Conservation (phyloP, 2,329 filamentous ascomycete genomes). For the Colletotrichum tanaceti region DNA sequence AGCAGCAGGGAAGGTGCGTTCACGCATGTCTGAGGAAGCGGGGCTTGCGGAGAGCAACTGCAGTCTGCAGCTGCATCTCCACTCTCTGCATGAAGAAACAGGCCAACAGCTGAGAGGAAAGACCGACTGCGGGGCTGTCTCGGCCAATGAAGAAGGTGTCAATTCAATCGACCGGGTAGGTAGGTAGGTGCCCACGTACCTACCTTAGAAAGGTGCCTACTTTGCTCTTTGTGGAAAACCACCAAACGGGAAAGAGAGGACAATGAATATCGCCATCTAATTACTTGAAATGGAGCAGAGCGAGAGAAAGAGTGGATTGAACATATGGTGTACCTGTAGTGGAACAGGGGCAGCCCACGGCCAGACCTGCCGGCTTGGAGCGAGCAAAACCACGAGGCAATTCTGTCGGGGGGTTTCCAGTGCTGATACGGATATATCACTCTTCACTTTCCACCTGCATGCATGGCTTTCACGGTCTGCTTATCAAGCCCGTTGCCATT, state of each 20-base stretch:
- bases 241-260: neutral
- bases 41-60: neutral
- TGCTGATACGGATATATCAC: no score
- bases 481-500: constrained; percentile 30
- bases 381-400: constrained; percentile 14
- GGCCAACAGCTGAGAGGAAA: neutral
- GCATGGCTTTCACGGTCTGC: constrained; percentile 11
- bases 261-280: neutral
- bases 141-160: neutral
- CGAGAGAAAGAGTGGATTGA: neutral
- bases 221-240: no score
- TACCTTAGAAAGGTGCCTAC: no score
- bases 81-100: no score
- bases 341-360: no score
- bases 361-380: constrained; percentile 21
- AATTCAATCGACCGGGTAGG: neutral
- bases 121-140: neutral
- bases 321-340: no score
- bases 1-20: neutral
- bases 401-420: no score
- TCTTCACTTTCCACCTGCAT: no score
- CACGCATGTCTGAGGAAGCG: neutral
- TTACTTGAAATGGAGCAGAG: neutral
- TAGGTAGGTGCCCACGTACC: no score
- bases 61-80: no score